These are phyloP conservation scores for Stagonosporopsis vannaccii DNA, from an alignment of 2,329 filamentous ascomycete genomes.

Conservation along the genomic window DNA sequence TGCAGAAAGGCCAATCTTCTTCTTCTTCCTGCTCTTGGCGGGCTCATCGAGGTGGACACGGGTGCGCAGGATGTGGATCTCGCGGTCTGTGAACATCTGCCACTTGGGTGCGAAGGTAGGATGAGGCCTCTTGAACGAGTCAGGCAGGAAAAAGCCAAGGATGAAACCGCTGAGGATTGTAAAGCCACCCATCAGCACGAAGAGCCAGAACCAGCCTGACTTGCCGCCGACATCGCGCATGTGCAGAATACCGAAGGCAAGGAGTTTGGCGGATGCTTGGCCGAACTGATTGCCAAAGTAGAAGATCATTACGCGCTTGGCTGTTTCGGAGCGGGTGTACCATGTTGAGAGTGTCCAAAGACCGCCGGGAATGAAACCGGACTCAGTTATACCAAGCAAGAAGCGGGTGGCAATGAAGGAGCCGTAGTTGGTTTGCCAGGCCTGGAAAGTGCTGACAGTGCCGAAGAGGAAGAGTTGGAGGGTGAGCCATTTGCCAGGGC, in stretches of 20 bases:
- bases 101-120: conserved; percentile 22
- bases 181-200: conserved; percentile 64
- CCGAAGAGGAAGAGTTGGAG: conserved; percentile 52
- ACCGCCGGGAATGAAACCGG: conserved; percentile 65
- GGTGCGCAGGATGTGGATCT: conserved; percentile 26
- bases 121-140: conserved; percentile 20
- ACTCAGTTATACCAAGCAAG: conserved; percentile 52
- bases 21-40: conserved; percentile 55
- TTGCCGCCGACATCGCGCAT: conserved; percentile 51
- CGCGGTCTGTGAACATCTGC: conserved; percentile 26
- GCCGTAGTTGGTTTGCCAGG: conserved; percentile 61
- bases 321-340: conserved; percentile 63
- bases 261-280: conserved; percentile 45
- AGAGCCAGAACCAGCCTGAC: conserved; percentile 50
- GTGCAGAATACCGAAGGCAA: conserved; percentile 51
- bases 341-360: conserved; percentile 73
- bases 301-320: conserved; percentile 52
- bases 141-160: conserved; percentile 19
- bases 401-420: conserved; percentile 50
- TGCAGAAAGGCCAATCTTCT: conserved; percentile 53
- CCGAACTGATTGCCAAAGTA: conserved; percentile 49
- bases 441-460: conserved; percentile 67
- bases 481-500: conserved; percentile 49
- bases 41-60: conserved; percentile 29
- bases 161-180: conserved; percentile 48